phyloP scores from a whole-genome alignment of 805 yeast species.

The Myxozyma geophila region DNA sequence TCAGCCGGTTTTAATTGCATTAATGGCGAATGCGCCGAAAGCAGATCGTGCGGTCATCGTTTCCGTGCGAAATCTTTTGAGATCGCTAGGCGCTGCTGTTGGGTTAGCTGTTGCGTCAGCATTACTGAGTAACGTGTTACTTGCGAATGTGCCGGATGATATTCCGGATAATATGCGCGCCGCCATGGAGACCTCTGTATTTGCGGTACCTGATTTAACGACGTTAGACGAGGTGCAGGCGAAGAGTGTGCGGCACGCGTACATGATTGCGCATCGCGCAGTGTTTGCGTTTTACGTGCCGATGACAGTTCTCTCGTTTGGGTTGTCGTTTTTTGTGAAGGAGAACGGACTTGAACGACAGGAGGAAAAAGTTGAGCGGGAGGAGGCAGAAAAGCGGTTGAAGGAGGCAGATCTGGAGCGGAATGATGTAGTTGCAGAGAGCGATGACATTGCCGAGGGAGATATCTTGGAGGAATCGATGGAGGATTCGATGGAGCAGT shows the following conservation, averaged over 20 bases:
- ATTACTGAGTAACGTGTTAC: slow-evolving; percentile 38
- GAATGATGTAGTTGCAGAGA: background rate
- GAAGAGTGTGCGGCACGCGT: slow-evolving; percentile 31
- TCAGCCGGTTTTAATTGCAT: slow-evolving; percentile 62
- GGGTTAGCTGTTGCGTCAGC: slow-evolving; percentile 54
- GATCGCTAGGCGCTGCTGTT: slow-evolving; percentile 66
- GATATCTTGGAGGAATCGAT: background rate
- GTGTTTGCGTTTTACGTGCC: slow-evolving; percentile 31
- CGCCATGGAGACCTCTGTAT: slow-evolving; percentile 22
- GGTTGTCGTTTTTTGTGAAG: slow-evolving; percentile 31
- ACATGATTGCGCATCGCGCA: slow-evolving; percentile 29
- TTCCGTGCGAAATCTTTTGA: slow-evolving; percentile 58
- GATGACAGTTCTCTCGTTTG: slow-evolving; percentile 21
- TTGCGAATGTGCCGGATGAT: slow-evolving; percentile 17
- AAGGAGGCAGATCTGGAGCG: background rate
- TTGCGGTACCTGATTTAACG: slow-evolving; percentile 27
- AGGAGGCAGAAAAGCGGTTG: background rate
- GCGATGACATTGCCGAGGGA: background rate
- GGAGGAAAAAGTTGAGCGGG: slow-evolving; percentile 8
- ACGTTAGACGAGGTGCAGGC: slow-evolving; percentile 13
- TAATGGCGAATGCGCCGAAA: slow-evolving; percentile 56
- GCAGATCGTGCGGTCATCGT: slow-evolving; percentile 64
- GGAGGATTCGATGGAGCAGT: too few species aligned
- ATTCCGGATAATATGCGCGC: slow-evolving; percentile 11
- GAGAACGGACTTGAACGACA: slow-evolving; percentile 26